These are phyloP conservation scores for Zygosaccharomyces sapae DNA, from an alignment of 1,139 yeast genomes.

Conservation along the genomic window DNA sequence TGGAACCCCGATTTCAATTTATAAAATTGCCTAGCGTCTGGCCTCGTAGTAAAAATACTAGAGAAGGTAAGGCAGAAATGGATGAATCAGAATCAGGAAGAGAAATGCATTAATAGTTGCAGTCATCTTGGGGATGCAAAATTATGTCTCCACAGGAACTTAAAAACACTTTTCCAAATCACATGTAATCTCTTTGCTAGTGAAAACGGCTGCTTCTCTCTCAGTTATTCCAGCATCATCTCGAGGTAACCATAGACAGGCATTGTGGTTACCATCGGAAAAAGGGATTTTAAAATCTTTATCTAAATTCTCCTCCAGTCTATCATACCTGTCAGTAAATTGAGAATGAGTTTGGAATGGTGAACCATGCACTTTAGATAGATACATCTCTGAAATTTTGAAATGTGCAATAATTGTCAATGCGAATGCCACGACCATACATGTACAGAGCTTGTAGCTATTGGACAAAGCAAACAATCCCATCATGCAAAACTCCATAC, in stretches of 20 bases:
- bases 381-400: constrained; percentile 34
- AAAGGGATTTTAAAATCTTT: constrained; percentile 10
- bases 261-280: constrained; percentile 10
- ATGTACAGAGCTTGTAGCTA: constrained; percentile 36
- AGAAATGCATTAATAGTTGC: constrained; percentile 3
- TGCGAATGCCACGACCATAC: constrained; percentile 45
- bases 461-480: constrained; percentile 68
- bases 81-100: constrained; percentile 11
- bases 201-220: constrained; percentile 27
- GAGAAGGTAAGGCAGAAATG: constrained; percentile 37
- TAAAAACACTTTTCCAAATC: background rate
- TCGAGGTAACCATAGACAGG: constrained; percentile 40
- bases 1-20: constrained; percentile 87
- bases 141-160: constrained; percentile 6
- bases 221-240: constrained; percentile 36
- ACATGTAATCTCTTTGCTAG: constrained; percentile 10
- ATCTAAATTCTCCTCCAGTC: background rate
- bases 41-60: constrained; percentile 79
- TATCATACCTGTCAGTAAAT: background rate
- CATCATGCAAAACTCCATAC: constrained; percentile 69
- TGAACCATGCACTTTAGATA: constrained; percentile 9
- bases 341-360: constrained; percentile 4
- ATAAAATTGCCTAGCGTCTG: constrained; percentile 81
- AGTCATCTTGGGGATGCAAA: background rate
- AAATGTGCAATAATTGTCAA: constrained; percentile 41